Conservation (phyloP, 148 eudicot genomes). For the Rhododendron ovatum region DNA sequence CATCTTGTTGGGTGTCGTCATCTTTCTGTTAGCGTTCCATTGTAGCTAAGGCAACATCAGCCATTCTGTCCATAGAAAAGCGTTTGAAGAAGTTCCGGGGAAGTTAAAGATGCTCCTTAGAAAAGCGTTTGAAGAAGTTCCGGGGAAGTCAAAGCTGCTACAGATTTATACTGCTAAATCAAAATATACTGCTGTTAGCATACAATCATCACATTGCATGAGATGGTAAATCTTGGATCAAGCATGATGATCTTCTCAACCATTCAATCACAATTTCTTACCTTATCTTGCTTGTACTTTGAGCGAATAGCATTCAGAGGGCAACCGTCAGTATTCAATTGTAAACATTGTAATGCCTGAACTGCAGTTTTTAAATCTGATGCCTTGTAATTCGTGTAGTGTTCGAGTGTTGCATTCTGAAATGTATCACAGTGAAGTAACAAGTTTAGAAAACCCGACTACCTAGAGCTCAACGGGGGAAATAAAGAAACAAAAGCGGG, state of each 20-base stretch:
- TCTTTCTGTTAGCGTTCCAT: conserved; percentile 12
- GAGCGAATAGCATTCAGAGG: conserved; percentile 56
- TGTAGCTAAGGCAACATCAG: neutral
- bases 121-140: conserved; percentile 30
- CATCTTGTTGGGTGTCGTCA: neutral
- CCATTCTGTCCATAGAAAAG: conserved; percentile 41
- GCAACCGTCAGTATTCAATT: conserved; percentile 38
- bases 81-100: conserved; percentile 46
- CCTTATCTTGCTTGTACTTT: conserved; percentile 73
- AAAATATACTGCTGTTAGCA: neutral
- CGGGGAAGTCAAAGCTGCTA: conserved; percentile 59
- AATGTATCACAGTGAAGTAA: neutral
- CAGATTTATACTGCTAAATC: conserved; percentile 55
- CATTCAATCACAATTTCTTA: conserved; percentile 8
- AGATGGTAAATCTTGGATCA: neutral
- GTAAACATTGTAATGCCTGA: conserved; percentile 51
- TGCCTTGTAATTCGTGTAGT: conserved; percentile 57
- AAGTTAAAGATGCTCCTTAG: conserved; percentile 38
- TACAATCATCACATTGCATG: neutral
- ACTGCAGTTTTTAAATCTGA: conserved; percentile 52
- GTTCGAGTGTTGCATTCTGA: conserved; percentile 64
- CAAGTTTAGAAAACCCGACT: neutral
- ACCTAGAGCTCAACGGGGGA: neutral
- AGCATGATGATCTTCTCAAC: neutral
- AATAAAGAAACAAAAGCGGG: neutral